phyloP scores from a whole-genome alignment of 495 filamentous ascomycete species.

The Aspergillus avenaceus region DNA sequence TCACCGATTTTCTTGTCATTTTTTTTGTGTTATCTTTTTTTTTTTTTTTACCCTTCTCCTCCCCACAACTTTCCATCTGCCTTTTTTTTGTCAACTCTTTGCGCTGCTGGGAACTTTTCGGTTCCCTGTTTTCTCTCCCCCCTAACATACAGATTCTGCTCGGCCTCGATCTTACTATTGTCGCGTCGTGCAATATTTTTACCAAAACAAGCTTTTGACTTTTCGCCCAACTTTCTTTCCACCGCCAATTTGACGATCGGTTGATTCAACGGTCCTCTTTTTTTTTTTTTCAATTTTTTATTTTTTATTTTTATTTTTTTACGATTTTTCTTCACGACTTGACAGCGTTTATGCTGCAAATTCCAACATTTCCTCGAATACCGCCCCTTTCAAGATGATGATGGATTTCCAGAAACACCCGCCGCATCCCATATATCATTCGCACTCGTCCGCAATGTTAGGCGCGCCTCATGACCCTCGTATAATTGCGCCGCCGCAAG shows the following conservation, averaged over 20 bases:
- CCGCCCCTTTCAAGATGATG: conserved; percentile 3
- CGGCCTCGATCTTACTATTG: not conserved
- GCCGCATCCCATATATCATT: conserved; percentile 14
- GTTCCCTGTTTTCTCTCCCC: not conserved
- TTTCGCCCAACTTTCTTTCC: not conserved
- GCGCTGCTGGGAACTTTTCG: not conserved
- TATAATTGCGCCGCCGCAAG: conserved; percentile 17
- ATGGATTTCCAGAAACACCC: conserved; percentile 17
- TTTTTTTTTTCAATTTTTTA: not conserved
- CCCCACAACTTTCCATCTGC: conserved; percentile 15
- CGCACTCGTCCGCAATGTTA: conserved; percentile 21
- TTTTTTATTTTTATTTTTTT: not conserved
- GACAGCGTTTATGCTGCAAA: not conserved
- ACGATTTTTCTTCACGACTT: no score
- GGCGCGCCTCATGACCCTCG: conserved; percentile 22
- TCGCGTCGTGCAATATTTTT: not conserved
- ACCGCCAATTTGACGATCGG: not conserved
- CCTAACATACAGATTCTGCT: not conserved
- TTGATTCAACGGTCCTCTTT: not conserved
- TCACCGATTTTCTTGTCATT: conserved; percentile 16
- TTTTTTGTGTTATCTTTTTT: conserved; percentile 6
- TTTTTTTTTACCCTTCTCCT: conserved; percentile 7
- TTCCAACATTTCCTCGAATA: not conserved
- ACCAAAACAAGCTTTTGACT: not conserved
- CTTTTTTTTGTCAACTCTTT: conserved; percentile 10